Evolutionary conservation across 2,329 filamentous ascomycete species (phyloP).

Genomic region (Phyllosticta citriasiana): DNA sequence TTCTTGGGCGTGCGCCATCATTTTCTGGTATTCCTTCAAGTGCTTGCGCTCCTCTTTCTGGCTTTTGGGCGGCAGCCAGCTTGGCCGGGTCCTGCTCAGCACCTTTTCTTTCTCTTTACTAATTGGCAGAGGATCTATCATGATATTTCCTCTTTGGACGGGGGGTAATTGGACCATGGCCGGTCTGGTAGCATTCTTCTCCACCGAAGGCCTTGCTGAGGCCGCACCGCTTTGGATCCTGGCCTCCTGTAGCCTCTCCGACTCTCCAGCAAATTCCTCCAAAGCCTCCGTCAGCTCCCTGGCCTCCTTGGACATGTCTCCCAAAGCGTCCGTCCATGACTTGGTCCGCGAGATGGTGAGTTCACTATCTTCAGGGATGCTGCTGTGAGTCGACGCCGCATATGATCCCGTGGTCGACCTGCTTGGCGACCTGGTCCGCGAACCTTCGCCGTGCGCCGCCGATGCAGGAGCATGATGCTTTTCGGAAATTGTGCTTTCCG

Average conservation of each 20-base stretch:
- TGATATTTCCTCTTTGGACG: constrained; percentile 62
- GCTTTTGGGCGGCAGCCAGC: constrained; percentile 78
- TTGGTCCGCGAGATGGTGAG: constrained; percentile 41
- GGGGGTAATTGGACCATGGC: constrained; percentile 47
- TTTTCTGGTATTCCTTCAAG: constrained; percentile 72
- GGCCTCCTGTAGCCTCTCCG: constrained; percentile 42
- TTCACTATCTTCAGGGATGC: constrained; percentile 8
- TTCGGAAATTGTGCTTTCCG: constrained; percentile 15
- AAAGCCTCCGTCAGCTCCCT: constrained; percentile 67
- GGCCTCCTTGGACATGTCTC: constrained; percentile 61
- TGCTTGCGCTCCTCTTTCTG: constrained; percentile 87
- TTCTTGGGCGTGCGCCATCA: constrained; percentile 59
- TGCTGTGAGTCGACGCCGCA: constrained; percentile 5
- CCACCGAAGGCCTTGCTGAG: constrained; percentile 24
- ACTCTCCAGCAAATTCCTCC: constrained; percentile 65
- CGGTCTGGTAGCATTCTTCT: constrained; percentile 45
- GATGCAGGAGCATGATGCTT: constrained; percentile 10
- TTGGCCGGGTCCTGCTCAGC: constrained; percentile 64
- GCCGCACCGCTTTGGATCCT: constrained; percentile 37
- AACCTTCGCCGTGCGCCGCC: constrained; percentile 18
- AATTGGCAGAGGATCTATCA: constrained; percentile 74
- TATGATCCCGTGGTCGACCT: constrained; percentile 6
- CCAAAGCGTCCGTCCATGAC: constrained; percentile 64
- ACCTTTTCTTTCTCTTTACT: constrained; percentile 83
- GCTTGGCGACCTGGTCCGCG: constrained; percentile 11